These are phyloP conservation scores for Vaccinium darrowii DNA, from an alignment of 148 eudicot genomes.

Conservation along the genomic window DNA sequence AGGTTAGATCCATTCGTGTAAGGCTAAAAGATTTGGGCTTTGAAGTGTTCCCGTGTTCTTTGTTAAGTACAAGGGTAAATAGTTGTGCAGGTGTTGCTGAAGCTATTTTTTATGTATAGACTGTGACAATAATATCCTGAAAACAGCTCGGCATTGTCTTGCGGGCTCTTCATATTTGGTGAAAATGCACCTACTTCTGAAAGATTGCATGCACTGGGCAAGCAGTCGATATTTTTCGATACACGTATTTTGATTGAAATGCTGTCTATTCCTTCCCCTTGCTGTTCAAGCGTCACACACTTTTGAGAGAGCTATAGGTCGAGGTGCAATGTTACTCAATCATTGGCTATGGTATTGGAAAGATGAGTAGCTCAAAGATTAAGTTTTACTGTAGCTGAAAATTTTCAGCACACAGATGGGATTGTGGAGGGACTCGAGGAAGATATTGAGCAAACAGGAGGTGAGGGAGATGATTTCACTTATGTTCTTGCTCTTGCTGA, in stretches of 20 bases:
- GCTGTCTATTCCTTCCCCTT: slow-evolving; percentile 85
- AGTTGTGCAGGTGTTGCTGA: slow-evolving; percentile 86
- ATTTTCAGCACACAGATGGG: slow-evolving; percentile 58
- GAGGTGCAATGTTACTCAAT: slow-evolving; percentile 74
- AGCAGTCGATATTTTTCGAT: slow-evolving; percentile 78
- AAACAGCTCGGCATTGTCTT: slow-evolving; percentile 40
- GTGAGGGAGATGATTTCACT: slow-evolving; percentile 73
- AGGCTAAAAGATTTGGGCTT: slow-evolving; percentile 83
- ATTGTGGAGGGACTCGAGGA: slow-evolving; percentile 68
- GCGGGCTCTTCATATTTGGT: slow-evolving; percentile 69
- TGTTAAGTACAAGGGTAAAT: slow-evolving; percentile 81
- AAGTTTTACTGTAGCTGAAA: slow-evolving; percentile 54
- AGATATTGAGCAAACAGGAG: slow-evolving; percentile 60
- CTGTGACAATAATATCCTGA: slow-evolving; percentile 59
- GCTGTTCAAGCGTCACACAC: slow-evolving; percentile 81
- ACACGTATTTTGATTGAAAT: slow-evolving; percentile 74
- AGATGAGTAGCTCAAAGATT: slow-evolving; percentile 65
- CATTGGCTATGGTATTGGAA: slow-evolving; percentile 88
- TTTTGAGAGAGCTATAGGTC: slow-evolving; percentile 83
- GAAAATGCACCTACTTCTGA: slow-evolving; percentile 66
- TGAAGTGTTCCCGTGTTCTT: slow-evolving; percentile 85
- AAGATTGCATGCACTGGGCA: slow-evolving; percentile 40
- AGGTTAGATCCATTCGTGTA: slow-evolving; percentile 81
- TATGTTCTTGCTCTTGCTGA: slow-evolving; percentile 85
- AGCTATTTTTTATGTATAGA: slow-evolving; percentile 82